Base-by-base conservation (phyloP, 306 rosid species). In the Dryas octopetala region DNA sequence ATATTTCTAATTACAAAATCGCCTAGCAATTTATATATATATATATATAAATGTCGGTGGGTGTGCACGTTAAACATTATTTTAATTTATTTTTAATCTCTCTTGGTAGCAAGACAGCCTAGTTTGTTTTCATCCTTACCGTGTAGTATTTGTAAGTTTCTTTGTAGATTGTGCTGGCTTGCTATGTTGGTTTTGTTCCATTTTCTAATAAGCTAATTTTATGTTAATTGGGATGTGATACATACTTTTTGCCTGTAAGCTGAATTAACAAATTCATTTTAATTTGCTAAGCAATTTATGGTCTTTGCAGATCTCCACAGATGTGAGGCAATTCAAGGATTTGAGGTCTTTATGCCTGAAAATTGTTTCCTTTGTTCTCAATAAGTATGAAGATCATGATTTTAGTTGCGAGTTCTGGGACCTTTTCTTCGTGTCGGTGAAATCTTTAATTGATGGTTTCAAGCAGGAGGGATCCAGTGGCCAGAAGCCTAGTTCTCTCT, bases 401-500 rank as follows among this genome's bases (percentile, higher is more conserved):
- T 92, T 91, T 80, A 86, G 86, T 70, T 74, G 74, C 14, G 91
- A 89, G 60, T 83, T 86, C 71, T 95, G 98, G 98, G 89, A 86
- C 79, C 79, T 83, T 47, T 95, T 95, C 90, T 95, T 95, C 68
- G 51, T 52, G 14, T 86, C 98, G 41, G 91, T 87, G 49, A 87
- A 91, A 71, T 84, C 90, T 2, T 79, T 90, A 85, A 77, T 95
- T 14, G 86, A 80, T 52, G 85, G 87, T 76, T 90, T 95, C 82
- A 91, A 87, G 81, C 91, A 83, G 78, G 98, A 91, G 83, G 87
- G 90, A 76, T 91, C 93, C 75, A 91, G 95, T 70, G 87, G 97
- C 81, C 93, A 91, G 86, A 95, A 90, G 70, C 98, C 98, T 52
- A 91, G 98, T 85, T 88, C 97, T 5, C 91, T 95, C 67, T 85